phyloP scores from a whole-genome alignment of 441 rosid genomes.

The Arabidopsis hybrid region DNA sequence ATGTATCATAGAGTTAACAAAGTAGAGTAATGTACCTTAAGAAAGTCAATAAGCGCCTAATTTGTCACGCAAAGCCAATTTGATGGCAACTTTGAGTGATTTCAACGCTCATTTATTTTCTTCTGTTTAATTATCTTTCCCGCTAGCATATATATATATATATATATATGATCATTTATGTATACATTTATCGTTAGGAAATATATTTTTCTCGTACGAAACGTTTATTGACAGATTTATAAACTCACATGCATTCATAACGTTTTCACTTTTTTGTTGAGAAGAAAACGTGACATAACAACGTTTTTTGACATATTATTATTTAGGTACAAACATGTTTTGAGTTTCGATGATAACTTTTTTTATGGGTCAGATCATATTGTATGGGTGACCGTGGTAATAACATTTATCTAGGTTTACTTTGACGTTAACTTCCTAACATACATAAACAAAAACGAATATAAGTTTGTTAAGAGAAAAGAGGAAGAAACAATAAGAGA shows the following conservation, averaged over 20 bases:
- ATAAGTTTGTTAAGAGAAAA: too few species aligned
- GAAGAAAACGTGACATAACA: constrained; percentile 12
- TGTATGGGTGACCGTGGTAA: too few species aligned
- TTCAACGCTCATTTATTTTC: constrained; percentile 42
- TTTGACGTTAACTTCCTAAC: too few species aligned
- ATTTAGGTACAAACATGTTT: too few species aligned
- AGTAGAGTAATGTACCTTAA: neutral
- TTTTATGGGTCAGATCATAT: too few species aligned
- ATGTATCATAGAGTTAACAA: neutral
- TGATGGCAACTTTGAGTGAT: constrained; percentile 51
- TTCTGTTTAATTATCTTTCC: neutral
- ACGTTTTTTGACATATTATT: neutral
- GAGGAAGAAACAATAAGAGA: neutral
- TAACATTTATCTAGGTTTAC: too few species aligned
- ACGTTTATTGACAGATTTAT: neutral
- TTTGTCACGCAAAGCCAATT: constrained; percentile 38
- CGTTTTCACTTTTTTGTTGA: neutral
- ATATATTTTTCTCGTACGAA: neutral
- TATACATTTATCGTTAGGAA: too few species aligned
- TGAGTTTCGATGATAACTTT: too few species aligned
- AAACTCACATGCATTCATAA: constrained; percentile 2
- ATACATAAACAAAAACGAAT: too few species aligned
- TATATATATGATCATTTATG: neutral
- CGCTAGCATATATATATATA: too few species aligned
- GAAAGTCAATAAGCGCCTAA: constrained; percentile 41